Percentiles rank a stretch among this genome's conserved stretches.
Conservation (phyloP, 768 basidiomycete genomes). For the Gymnopilus dilepis region DNA sequence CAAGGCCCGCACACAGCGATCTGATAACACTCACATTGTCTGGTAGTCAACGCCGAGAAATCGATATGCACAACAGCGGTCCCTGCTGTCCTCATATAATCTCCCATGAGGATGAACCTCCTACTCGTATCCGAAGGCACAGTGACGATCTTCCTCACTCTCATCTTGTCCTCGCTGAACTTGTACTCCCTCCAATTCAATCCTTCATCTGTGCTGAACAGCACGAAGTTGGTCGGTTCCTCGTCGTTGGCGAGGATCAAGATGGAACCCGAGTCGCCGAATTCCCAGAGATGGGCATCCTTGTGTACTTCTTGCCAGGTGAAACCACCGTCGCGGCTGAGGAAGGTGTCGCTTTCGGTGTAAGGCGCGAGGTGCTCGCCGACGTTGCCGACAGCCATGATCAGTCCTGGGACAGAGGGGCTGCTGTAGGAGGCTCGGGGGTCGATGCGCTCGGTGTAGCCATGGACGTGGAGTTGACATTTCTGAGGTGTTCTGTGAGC, state of each 20-base stretch:
- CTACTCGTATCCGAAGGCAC: conserved; percentile 91
- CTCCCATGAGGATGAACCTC: conserved; percentile 86
- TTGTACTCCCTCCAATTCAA: conserved; percentile 85
- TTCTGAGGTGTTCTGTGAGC: conserved; percentile 46
- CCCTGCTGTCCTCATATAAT: conserved; percentile 48
- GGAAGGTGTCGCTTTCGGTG: conserved; percentile 90
- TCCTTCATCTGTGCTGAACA: conserved; percentile 93
- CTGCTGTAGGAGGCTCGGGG: conserved; percentile 93
- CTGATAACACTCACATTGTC: conserved; percentile 64
- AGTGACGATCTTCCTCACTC: conserved; percentile 81
- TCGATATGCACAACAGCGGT: conserved; percentile 86
- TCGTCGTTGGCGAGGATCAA: conserved; percentile 96
- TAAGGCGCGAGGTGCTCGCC: conserved; percentile 84
- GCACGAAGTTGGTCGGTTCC: conserved; percentile 84
- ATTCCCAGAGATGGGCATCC: conserved; percentile 97
- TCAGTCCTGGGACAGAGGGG: conserved; percentile 87
- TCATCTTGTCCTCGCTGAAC: conserved; percentile 75
- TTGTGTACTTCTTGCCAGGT: conserved; percentile 99
- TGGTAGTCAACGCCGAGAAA: conserved; percentile 77
- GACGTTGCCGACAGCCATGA: conserved; percentile 97
- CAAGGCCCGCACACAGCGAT: background rate
- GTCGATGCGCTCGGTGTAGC: conserved; percentile 92
- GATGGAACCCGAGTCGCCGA: conserved; percentile 95
- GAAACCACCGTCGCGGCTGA: conserved; percentile 95
- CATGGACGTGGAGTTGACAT: conserved; percentile 91